Evolutionary conservation across 345 rosid genomes (phyloP).

Genomic region (Ceriops zippeliana): DNA sequence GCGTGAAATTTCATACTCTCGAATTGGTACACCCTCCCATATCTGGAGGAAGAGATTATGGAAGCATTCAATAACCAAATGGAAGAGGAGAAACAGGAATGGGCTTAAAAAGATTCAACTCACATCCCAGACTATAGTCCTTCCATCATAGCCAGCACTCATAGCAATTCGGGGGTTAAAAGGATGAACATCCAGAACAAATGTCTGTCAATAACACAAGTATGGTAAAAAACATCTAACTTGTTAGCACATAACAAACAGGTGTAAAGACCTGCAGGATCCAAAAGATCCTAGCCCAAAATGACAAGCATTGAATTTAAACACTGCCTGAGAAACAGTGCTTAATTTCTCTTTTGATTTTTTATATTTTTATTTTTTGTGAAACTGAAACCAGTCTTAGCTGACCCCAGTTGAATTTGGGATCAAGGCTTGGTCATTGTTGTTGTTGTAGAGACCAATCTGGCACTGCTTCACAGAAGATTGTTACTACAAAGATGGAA

Average conservation of each 20-base stretch:
- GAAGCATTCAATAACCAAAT: conserved; percentile 15
- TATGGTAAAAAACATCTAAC: conserved; percentile 8
- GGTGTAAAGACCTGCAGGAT: too few relatives aligned
- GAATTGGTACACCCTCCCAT: conserved; percentile 97
- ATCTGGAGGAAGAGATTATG: conserved; percentile 49
- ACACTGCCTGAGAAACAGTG: too few relatives aligned
- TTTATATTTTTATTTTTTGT: too few relatives aligned
- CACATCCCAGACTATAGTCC: conserved; percentile 98
- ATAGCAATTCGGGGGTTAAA: conserved; percentile 97
- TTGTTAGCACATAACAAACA: not conserved
- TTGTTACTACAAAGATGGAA: too few relatives aligned
- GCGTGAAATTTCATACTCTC: conserved; percentile 80
- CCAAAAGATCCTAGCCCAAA: not conserved
- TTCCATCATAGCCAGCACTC: conserved; percentile 99
- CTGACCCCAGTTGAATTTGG: too few relatives aligned
- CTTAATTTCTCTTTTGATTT: too few relatives aligned
- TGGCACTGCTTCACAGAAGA: too few relatives aligned
- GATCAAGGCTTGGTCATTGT: too few relatives aligned
- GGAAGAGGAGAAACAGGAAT: conserved; percentile 13
- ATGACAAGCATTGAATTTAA: too few relatives aligned
- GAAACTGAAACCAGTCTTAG: too few relatives aligned
- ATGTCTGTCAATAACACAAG: conserved; percentile 58
- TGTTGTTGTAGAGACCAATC: too few relatives aligned
- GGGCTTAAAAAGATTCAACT: conserved; percentile 40
- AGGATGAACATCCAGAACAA: conserved; percentile 98